Evolutionary conservation across 306 rosid species (phyloP), one percentile per base, ranked within the genome.

Genomic region (Oemleria cerasiformis): DNA sequence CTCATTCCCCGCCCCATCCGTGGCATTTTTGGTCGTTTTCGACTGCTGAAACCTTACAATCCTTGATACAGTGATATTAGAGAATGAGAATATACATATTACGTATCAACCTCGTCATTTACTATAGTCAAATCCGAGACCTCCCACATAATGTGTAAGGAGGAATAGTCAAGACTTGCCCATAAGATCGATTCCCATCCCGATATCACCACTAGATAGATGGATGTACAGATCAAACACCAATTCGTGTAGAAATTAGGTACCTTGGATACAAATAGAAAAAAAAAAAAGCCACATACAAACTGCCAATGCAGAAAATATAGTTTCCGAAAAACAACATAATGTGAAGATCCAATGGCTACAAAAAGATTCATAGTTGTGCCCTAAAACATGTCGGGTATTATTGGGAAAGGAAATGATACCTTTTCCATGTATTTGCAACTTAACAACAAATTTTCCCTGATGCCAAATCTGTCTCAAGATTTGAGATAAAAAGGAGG

Each of bases 371-470:
- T 76, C 80, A 78, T 63, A 62, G 77, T 73, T 74, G 85, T 83
- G 71, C 77, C 74, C 78, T 81, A 74, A 75, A 62, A 67, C 77
- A 65, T 71, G 93, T 81, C 75, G 67, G 82, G 84, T 73, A 79
- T 92, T 92, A 89, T 89, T 92, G 79, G 83, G 87, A 77, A 80
- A 72, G 83, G 84, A 84, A 84, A 74, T 30, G 75, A 80, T 62
- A 80, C 80, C 84, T 85, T 85, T 73, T 78, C 85, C 80, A 69
- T 55, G 86, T 81, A 83, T 83, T 81, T 77, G 79, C 81, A 30
- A 75, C 61, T 65, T 70, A 73, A 73, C 79, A 82, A 72, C 71
- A 80, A 77, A 86, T 75, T 55, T 70, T 69, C 73, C 68, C 70
- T 75, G 63, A 73, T 57, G 84, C 67, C 79, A 64, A 78, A 82